Evolutionary conservation across 345 rosid species (phyloP).

Genomic region (Euclidium syriacum): DNA sequence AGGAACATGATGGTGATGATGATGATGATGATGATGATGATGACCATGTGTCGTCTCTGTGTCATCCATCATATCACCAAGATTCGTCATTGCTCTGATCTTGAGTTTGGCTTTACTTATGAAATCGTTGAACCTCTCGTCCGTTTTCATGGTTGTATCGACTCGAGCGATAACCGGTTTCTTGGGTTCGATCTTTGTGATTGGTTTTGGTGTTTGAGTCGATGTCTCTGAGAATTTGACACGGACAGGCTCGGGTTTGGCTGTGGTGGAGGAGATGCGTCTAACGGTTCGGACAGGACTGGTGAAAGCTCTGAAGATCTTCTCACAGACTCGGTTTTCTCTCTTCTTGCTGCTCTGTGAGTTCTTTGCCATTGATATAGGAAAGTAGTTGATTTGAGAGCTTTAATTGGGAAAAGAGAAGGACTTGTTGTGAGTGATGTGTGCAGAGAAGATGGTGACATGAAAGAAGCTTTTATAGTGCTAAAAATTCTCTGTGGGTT

Average conservation of each 20-base stretch:
- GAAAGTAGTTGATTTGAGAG: no score
- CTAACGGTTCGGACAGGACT: constrained; percentile 25
- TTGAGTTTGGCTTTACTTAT: constrained; percentile 28
- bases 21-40: background rate
- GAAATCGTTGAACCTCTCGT: constrained; percentile 27
- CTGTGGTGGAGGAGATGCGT: constrained; percentile 19
- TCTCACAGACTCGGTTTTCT: constrained; percentile 29
- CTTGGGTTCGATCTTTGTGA: constrained; percentile 18
- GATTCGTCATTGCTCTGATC: constrained; percentile 30
- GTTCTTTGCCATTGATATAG: constrained; percentile 23
- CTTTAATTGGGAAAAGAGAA: no score
- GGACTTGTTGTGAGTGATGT: no score
- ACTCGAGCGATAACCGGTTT: constrained; percentile 23
- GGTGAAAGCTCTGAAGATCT: constrained; percentile 29
- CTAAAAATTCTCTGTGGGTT: background rate
- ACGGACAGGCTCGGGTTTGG: constrained; percentile 1
- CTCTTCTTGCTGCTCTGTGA: constrained; percentile 4
- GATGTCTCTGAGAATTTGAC: constrained; percentile 17
- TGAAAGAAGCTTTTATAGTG: constrained; percentile 13
- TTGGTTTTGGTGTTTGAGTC: constrained; percentile 15
- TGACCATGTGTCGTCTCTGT: constrained; percentile 5
- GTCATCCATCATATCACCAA: constrained; percentile 20
- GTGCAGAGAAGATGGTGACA: constrained; percentile 27
- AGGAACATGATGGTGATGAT: constrained; percentile 15
- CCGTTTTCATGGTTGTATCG: constrained; percentile 24